Percentiles rank a stretch among this genome's conserved stretches.
Conservation (phyloP, 2,329 filamentous ascomycete species). For the Cercospora sp. region DNA sequence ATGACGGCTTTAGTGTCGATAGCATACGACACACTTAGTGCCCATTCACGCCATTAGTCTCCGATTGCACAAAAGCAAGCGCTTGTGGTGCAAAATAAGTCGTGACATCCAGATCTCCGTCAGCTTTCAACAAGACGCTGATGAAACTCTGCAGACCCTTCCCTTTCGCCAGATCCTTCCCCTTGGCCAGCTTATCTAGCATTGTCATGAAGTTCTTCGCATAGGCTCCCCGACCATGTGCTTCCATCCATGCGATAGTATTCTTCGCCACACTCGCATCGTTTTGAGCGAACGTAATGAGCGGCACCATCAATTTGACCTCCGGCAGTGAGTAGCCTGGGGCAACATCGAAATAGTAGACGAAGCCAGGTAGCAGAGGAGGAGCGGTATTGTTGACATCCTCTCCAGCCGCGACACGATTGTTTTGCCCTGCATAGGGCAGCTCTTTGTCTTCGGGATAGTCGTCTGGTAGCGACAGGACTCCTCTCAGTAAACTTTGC, state of each 20-base stretch:
- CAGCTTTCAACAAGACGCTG: background rate
- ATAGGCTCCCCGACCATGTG: background rate
- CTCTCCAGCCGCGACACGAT: background rate
- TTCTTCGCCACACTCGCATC: background rate
- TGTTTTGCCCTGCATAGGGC: background rate
- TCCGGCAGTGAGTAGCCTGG: background rate
- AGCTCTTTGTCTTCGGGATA: background rate
- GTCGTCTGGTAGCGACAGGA: background rate
- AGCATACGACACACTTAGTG: no score
- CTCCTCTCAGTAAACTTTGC: background rate
- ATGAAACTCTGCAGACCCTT: background rate
- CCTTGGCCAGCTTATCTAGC: background rate
- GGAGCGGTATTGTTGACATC: background rate
- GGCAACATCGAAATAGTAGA: background rate
- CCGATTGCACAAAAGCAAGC: background rate
- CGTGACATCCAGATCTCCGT: background rate
- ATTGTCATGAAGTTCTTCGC: background rate
- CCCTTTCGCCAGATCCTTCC: background rate
- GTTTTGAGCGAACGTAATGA: background rate
- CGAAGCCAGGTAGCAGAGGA: background rate
- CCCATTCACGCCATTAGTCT: background rate
- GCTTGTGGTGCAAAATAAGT: background rate
- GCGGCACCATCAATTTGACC: background rate
- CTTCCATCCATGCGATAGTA: background rate
- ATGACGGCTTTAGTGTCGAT: no score